Evolutionary conservation across 1,284 basidiomycete species (phyloP), one percentile per base, ranked within the genome.

Genomic region (Apiotrichum mycotoxinovorans): DNA sequence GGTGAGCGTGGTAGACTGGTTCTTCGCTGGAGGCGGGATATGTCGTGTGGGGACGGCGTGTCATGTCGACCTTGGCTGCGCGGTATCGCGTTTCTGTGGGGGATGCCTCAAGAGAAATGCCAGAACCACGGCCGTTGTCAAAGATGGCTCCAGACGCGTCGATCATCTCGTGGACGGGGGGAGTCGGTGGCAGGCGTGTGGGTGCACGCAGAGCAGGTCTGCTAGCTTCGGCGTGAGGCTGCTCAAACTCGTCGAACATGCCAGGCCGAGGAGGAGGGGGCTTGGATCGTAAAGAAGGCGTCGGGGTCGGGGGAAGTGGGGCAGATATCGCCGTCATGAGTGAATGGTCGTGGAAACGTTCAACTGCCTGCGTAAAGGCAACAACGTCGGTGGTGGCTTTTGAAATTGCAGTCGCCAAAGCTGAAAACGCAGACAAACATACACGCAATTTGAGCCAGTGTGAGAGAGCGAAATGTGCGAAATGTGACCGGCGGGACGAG

Each of bases 41-140:
- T 11, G 65, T 68, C 58, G 65, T 69, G 35, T 65, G 59, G 1
- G 73, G 73, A 30, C 70, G 57, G 34, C 72, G 64, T 18, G 57
- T n/a, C 23, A 37, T 37, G 51, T 55, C 56, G n/a, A 56, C 26
- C 62, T 47, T 66, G 52, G 40, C 53, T 44, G 23, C 59, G 55
- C 51, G 57, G 52, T 58, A 64, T 27, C 48, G 59, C 2, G 68
- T 57, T 38, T 73, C 67, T 11, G 42, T 44, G 52, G 38, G 49
- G 12, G 37, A 23, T 15, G 49, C 41, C 23, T 51, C 49, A 26
- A 51, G 40, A 11, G 34, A 23, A 7, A 22, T 7, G 22, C 44
- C 58, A 4, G 57, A 47, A 40, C 44, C 53, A 27, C 50, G 41
- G 49, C 41, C 10, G 8, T 20, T 23, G 20, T 48, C 46, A 37